A percentile compares a stretch with the other conserved stretches of the same genome.
Evolutionary conservation across 2,329 filamentous ascomycete species (phyloP).

Genomic region (Tolypocladium inflatum): DNA sequence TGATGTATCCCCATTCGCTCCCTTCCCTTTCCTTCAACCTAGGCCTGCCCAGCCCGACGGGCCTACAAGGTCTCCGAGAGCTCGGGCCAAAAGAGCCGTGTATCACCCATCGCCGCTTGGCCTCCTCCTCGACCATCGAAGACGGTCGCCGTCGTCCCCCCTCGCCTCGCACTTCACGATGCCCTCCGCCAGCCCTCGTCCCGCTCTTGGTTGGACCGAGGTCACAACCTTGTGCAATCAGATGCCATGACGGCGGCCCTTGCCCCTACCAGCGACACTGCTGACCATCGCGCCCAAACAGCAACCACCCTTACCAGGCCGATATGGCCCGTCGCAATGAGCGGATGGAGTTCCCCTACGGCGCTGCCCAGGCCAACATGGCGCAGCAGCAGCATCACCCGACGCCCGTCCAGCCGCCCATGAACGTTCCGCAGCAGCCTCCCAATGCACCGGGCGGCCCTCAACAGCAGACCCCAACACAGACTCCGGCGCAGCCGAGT

Average conservation of each 20-base stretch:
- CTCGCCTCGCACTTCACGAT: not conserved
- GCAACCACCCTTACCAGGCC: conserved; percentile 39
- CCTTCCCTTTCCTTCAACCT: not conserved
- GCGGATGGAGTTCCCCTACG: conserved; percentile 33
- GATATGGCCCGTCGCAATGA: conserved; percentile 39
- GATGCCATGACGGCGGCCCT: conserved; percentile 14
- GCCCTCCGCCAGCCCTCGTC: conserved; percentile 3
- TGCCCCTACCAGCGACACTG: conserved; percentile 12
- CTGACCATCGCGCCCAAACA: conserved; percentile 19
- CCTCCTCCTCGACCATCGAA: not conserved
- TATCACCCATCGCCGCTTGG: conserved; percentile 13
- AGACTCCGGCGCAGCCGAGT: conserved; percentile 25
- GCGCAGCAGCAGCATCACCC: conserved; percentile 26
- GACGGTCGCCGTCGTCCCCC: conserved; percentile 4
- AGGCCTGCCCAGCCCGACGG: not conserved
- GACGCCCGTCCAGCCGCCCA: conserved; percentile 29
- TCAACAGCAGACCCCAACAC: conserved; percentile 27
- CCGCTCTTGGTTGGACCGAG: conserved; percentile 6
- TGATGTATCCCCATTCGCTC: not conserved
- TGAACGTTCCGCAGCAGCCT: conserved; percentile 34
- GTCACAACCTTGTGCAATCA: conserved; percentile 9
- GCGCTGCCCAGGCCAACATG: conserved; percentile 28
- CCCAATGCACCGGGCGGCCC: conserved; percentile 16
- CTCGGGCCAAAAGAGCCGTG: conserved; percentile 3
- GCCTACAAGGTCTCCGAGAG: not conserved